Percentiles rank a stretch among this genome's conserved stretches.
Evolutionary conservation across 257 asterid genomes (phyloP).

Genomic region (Lycium barbarum): DNA sequence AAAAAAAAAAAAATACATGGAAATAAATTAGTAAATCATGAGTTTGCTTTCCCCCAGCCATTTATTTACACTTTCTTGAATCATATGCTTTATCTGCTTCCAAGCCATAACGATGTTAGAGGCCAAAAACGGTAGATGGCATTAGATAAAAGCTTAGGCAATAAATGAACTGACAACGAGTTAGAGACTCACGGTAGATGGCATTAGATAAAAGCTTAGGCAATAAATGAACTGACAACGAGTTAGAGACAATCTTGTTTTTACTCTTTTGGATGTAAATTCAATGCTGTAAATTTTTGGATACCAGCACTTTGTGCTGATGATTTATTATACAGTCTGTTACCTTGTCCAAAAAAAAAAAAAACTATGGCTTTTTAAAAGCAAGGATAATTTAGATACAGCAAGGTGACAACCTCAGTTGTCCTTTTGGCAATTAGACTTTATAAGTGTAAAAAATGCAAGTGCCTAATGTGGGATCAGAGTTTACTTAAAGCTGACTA

Average conservation of each 20-base stretch:
- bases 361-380: not conserved
- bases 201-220: not conserved
- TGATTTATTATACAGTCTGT: too few species aligned
- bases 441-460: not conserved
- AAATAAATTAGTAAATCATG: not conserved
- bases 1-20: not conserved
- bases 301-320: too few species aligned
- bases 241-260: too few species aligned
- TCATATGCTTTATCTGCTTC: not conserved
- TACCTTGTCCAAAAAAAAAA: not conserved
- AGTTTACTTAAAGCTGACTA: not conserved
- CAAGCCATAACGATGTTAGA: not conserved
- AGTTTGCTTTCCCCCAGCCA: not conserved
- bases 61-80: not conserved
- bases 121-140: not conserved
- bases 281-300: too few species aligned
- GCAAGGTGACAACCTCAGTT: slow-evolving; percentile 6
- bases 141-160: not conserved
- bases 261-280: too few species aligned
- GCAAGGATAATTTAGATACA: not conserved
- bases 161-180: not conserved
- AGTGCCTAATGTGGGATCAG: slow-evolving; percentile 3
- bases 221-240: not conserved
- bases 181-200: not conserved
- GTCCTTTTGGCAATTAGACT: not conserved